Conservation (phyloP, 169 alveolate species). For the Miamiensis avidus region DNA sequence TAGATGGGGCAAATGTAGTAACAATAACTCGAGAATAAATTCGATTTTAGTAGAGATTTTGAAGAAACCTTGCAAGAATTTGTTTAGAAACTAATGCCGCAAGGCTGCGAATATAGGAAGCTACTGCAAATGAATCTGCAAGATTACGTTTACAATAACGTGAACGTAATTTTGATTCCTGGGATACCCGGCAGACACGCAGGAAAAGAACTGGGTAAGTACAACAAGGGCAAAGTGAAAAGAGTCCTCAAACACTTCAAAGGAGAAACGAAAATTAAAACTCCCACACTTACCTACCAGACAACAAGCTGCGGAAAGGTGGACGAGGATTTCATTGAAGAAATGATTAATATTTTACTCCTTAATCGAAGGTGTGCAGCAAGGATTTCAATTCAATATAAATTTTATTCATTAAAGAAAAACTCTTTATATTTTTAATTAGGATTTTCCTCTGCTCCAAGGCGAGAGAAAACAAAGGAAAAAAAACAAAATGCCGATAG, state of each 20-base stretch:
- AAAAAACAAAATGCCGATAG: constrained; percentile 3
- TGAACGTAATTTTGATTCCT: constrained; percentile 26
- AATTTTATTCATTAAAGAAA: no score
- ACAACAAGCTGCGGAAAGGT: constrained; percentile 33
- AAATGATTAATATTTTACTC: not conserved
- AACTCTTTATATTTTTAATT: constrained; percentile 10
- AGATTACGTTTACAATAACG: constrained; percentile 38
- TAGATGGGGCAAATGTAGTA: not conserved
- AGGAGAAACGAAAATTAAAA: not conserved
- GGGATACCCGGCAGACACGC: constrained; percentile 33
- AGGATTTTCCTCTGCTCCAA: not conserved
- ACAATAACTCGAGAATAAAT: not conserved
- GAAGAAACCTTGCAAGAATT: constrained; percentile 11
- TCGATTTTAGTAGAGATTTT: constrained; percentile 32
- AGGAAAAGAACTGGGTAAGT: constrained; percentile 5
- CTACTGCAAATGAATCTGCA: constrained; percentile 32
- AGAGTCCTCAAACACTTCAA: constrained; percentile 12
- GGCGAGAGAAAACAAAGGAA: not conserved
- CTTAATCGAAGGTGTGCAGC: not conserved
- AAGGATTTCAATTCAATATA: not conserved
- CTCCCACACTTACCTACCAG: constrained; percentile 25
- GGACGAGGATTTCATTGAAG: constrained; percentile 33
- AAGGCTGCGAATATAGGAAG: constrained; percentile 1
- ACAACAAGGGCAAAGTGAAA: constrained; percentile 27
- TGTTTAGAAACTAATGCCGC: constrained; percentile 26